Conservation (phyloP, 176 grass and related monocot genomes). For the Tuctoria greenei region DNA sequence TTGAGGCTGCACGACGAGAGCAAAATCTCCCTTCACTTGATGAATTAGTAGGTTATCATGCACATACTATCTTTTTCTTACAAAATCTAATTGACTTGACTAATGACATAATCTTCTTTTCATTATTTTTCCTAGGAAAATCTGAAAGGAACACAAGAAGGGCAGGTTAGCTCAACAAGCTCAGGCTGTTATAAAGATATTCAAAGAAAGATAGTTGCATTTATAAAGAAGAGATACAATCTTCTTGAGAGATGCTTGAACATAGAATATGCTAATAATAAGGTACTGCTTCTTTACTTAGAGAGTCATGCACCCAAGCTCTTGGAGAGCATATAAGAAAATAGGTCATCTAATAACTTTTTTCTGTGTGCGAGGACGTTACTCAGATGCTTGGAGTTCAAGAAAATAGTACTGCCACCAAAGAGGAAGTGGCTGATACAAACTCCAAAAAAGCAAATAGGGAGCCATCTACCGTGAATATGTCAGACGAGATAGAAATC, state of each 20-base stretch:
- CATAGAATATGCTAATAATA: conserved; percentile 84
- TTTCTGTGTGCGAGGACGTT: too few species aligned
- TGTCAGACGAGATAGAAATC: conserved; percentile 25
- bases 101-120: conserved; percentile 7
- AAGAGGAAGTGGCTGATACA: not conserved
- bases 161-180: conserved; percentile 41
- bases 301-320: conserved; percentile 7
- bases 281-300: conserved; percentile 53
- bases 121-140: conserved; percentile 58
- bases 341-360: conserved; percentile 6
- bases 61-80: conserved; percentile 12
- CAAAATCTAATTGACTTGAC: conserved; percentile 1
- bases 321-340: not conserved
- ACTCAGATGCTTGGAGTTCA: not conserved
- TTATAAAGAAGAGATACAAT: conserved; percentile 92
- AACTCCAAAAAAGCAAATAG: not conserved
- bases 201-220: conserved; percentile 91
- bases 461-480: not conserved
- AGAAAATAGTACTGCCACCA: not conserved
- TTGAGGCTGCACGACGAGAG: conserved; percentile 76
- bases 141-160: conserved; percentile 59
- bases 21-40: conserved; percentile 61
- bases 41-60: conserved; percentile 66
- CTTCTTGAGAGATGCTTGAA: conserved; percentile 87
- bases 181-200: conserved; percentile 72